Evolutionary conservation across 176 grass and related monocot species (phyloP).

Genomic region (Zea mays): Zm-B73-REFERENCE-NAM-5.0 NC_050099.1:50317501-50318000

Average conservation of each 20-base stretch:
- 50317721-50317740: constrained; percentile 43
- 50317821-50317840: constrained; percentile 8
- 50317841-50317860: not conserved
- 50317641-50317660: not conserved
- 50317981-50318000: constrained; percentile 50
- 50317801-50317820: not conserved
- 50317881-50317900: not conserved
- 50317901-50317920: constrained; percentile 6
- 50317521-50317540: too few species aligned
- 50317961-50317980: constrained; percentile 40
- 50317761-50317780: constrained; percentile 19
- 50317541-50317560: not conserved
- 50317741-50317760: not conserved
- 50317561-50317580: not conserved
- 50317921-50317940: constrained; percentile 52
- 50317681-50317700: constrained; percentile 44
- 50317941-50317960: constrained; percentile 62
- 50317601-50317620: not conserved
- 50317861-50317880: not conserved
- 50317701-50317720: constrained; percentile 45
- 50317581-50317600: not conserved
- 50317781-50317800: constrained; percentile 7
- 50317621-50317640: not conserved
- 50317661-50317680: constrained; percentile 30
- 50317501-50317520: too few species aligned